Base-by-base conservation (phyloP, 257 asterid species). In the Gentiana macrophylla region DNA sequence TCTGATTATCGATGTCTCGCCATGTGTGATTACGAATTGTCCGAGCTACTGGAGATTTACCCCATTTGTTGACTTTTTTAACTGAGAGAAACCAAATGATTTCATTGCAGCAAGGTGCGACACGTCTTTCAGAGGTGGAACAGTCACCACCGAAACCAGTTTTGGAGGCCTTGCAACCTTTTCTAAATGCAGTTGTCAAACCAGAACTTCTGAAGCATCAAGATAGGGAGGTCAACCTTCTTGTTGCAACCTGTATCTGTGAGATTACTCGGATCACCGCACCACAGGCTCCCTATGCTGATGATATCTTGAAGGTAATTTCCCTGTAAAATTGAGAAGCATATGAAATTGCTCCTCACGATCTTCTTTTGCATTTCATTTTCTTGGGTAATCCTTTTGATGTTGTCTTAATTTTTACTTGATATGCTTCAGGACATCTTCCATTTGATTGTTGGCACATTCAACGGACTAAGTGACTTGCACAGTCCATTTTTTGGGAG, bases 241-340 rank as follows among this genome's bases (percentile, higher is more conserved):
- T 86, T 47, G 94, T 92, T 48, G 95, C 99, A 66, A 81, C 97
- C 8, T 89, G 99, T 71, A 77, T 84, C 13, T 92, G 99, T 64
- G 99, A 92, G 75, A 92, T 92, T 68, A 89, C 94, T 65, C 82
- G 99, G 65, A 89, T 92, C 54, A 92, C 95, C 67, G 97, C 99
- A 60, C 99, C 99, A 0, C 94, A 86, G 69, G 87, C 95, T 67
- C 99, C 99, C 35, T 92, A 83, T 52, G 81, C 74, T 45, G 99
- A 92, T 64, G 92, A 86, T 70, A 64, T 80, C 55, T 67, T 92
- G 59, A 92, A 89, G 95, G 99, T 92, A 78, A 50, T 46, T 62
- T 44, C n/a, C 4, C 15, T 52, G 50, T 49, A 8, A 3, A 41
- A 15, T 46, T 9, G 6, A 43, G 12, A 3, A 8, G 34, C 50